These are phyloP conservation scores for Globisporangium emineosum DNA, from an alignment of 352 stramenopile genomes.

Conservation along the genomic window DNA sequence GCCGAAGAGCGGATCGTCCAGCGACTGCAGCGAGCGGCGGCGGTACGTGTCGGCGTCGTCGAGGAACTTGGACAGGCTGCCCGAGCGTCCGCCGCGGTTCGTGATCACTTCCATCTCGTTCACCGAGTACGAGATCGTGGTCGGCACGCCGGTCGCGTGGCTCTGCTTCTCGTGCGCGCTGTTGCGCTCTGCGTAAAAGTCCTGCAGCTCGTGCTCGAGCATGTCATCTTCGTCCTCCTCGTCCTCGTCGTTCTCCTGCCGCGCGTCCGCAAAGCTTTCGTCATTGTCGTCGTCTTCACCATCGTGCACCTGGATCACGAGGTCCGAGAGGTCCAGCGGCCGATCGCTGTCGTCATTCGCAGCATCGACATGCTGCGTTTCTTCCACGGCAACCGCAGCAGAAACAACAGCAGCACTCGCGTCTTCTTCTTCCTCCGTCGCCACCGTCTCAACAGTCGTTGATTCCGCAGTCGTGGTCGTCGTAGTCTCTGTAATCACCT, in stretches of 20 bases:
- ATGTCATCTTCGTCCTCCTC: slow-evolving; percentile 14
- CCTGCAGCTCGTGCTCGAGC: slow-evolving; percentile 24
- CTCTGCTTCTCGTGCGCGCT: slow-evolving; percentile 11
- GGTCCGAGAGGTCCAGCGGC: slow-evolving; percentile 21
- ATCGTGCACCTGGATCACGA: slow-evolving; percentile 22
- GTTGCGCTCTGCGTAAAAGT: slow-evolving; percentile 15
- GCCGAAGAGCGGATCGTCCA: slow-evolving; percentile 58
- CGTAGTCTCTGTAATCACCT: background rate
- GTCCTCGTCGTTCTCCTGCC: slow-evolving; percentile 17
- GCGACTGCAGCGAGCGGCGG: slow-evolving; percentile 69
- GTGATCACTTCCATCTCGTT: slow-evolving; percentile 86
- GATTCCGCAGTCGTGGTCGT: background rate
- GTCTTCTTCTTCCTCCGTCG: background rate
- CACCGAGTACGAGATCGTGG: slow-evolving; percentile 72
- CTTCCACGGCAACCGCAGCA: background rate
- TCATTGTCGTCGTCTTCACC: slow-evolving; percentile 49
- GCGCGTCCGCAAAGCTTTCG: slow-evolving; percentile 36
- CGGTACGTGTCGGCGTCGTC: slow-evolving; percentile 73
- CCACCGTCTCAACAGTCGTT: slow-evolving; percentile 4
- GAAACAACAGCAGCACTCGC: background rate
- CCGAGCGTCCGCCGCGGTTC: slow-evolving; percentile 61
- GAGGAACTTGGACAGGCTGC: slow-evolving; percentile 78
- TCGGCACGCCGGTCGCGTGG: slow-evolving; percentile 25
- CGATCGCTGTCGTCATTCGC: slow-evolving; percentile 5
- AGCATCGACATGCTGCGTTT: background rate